Percentiles rank a stretch among this genome's conserved stretches.
Evolutionary conservation across 1,139 yeast species (phyloP).

Genomic region (Suhomyces atakaporum): DNA sequence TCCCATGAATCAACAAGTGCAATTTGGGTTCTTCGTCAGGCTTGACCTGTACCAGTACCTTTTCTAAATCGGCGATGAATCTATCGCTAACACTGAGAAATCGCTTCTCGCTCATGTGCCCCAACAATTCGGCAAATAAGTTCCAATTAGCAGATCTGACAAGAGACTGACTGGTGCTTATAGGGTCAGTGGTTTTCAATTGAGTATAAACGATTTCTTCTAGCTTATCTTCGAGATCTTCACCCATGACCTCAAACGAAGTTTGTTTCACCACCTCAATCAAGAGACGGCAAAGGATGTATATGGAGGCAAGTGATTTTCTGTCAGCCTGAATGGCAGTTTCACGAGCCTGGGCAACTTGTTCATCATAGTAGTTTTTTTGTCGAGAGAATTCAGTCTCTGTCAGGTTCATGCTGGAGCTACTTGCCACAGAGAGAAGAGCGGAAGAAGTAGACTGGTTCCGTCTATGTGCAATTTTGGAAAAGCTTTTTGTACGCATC

Average conservation of each 20-base stretch:
- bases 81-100: conserved; percentile 89
- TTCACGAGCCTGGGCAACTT: conserved; percentile 60
- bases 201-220: conserved; percentile 95
- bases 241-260: conserved; percentile 69
- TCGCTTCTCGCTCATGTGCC: conserved; percentile 83
- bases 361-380: conserved; percentile 34
- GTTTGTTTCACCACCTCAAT: conserved; percentile 92
- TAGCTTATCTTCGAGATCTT: conserved; percentile 76
- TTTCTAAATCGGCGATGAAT: conserved; percentile 90
- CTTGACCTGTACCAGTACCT: conserved; percentile 51
- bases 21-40: conserved; percentile 70
- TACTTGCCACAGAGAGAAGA: conserved; percentile 2
- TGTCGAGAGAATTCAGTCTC: conserved; percentile 23
- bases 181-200: conserved; percentile 84
- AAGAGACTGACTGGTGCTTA: conserved; percentile 59
- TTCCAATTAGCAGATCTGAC: conserved; percentile 94
- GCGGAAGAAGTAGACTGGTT: conserved; percentile 39
- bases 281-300: conserved; percentile 86
- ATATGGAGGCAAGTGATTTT: conserved; percentile 83
- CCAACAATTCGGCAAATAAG: conserved; percentile 83
- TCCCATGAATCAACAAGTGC: conserved; percentile 81
- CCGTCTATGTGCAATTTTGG: conserved; percentile 40
- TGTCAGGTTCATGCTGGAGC: conserved; percentile 4
- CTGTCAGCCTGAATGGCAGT: conserved; percentile 84
- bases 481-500: conserved; percentile 44